Percentiles rank a stretch among this genome's conserved stretches.
These are phyloP conservation scores for Lentinula sp. DNA, from an alignment of 768 basidiomycete species.

Conservation along the genomic window DNA sequence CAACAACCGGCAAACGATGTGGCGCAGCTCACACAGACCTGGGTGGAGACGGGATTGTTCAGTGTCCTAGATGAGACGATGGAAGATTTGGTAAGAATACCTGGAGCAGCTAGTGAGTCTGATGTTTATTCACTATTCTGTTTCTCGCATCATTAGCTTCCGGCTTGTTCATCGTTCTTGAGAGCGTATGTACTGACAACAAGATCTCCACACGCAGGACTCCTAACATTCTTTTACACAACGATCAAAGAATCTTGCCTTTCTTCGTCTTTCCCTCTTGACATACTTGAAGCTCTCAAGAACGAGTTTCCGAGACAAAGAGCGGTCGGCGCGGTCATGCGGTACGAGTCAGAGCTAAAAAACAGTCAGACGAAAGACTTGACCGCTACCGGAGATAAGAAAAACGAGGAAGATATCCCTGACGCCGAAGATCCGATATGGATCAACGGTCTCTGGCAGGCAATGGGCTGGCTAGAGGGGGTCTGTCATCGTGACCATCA, in stretches of 20 bases:
- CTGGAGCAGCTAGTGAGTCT: background rate
- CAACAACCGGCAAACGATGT: background rate
- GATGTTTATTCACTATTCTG: too few species aligned
- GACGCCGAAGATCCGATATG: slow-evolving; percentile 1
- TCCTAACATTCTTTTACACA: background rate
- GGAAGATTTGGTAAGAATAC: background rate
- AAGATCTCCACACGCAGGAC: background rate
- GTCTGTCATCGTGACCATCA: background rate
- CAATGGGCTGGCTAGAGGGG: background rate
- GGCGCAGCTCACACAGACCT: background rate
- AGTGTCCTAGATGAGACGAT: background rate
- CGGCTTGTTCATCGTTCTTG: too few species aligned
- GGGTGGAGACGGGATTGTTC: background rate
- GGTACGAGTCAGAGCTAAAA: background rate
- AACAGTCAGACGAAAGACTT: background rate
- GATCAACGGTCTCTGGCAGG: slow-evolving; percentile 1
- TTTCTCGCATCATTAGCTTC: too few species aligned
- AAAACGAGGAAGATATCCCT: background rate
- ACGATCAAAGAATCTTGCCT: background rate
- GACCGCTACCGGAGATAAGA: background rate
- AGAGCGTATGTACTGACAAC: too few species aligned
- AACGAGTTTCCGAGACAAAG: background rate
- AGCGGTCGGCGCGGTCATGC: background rate
- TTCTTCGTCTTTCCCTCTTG: background rate
- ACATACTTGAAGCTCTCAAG: background rate